Evolutionary conservation across 768 basidiomycete genomes (phyloP).

Genomic region (Termitomyces titanicus): DNA sequence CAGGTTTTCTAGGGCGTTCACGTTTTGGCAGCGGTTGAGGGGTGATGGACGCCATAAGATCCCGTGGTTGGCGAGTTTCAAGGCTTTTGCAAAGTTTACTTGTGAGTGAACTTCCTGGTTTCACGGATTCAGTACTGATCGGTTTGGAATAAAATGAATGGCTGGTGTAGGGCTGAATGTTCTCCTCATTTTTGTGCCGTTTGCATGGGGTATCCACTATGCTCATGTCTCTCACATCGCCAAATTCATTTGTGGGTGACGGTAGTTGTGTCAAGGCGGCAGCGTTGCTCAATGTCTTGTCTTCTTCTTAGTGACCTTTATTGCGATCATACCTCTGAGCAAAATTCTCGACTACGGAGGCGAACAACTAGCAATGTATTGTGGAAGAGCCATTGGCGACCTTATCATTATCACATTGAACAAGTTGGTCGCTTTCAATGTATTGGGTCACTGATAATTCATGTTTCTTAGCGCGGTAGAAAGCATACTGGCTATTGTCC

Average conservation of each 20-base stretch:
- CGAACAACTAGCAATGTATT: slow-evolving; percentile 48
- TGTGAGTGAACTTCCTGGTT: slow-evolving; percentile 23
- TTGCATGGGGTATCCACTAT: slow-evolving; percentile 40
- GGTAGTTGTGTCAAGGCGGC: background rate
- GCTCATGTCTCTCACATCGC: slow-evolving; percentile 17
- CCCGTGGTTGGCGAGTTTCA: slow-evolving; percentile 29
- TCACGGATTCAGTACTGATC: background rate
- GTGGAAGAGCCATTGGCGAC: slow-evolving; percentile 47
- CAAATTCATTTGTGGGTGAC: slow-evolving; percentile 18
- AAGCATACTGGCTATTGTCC: slow-evolving; percentile 44
- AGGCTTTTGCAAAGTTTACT: slow-evolving; percentile 28
- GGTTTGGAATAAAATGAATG: background rate
- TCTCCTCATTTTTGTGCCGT: slow-evolving; percentile 35
- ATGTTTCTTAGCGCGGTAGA: slow-evolving; percentile 38
- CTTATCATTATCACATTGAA: slow-evolving; percentile 47
- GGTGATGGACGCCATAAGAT: slow-evolving; percentile 19
- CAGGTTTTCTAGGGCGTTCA: slow-evolving; percentile 7
- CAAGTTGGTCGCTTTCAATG: slow-evolving; percentile 30
- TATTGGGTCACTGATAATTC: background rate
- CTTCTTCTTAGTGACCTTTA: slow-evolving; percentile 37
- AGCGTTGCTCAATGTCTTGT: background rate
- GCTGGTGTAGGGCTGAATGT: slow-evolving; percentile 33
- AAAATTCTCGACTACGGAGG: slow-evolving; percentile 48
- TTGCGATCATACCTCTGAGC: slow-evolving; percentile 48
- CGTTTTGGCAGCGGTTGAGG: slow-evolving; percentile 23